These are phyloP conservation scores for Botrytis aclada DNA, from an alignment of 2,329 filamentous ascomycete genomes.

Conservation along the genomic window DNA sequence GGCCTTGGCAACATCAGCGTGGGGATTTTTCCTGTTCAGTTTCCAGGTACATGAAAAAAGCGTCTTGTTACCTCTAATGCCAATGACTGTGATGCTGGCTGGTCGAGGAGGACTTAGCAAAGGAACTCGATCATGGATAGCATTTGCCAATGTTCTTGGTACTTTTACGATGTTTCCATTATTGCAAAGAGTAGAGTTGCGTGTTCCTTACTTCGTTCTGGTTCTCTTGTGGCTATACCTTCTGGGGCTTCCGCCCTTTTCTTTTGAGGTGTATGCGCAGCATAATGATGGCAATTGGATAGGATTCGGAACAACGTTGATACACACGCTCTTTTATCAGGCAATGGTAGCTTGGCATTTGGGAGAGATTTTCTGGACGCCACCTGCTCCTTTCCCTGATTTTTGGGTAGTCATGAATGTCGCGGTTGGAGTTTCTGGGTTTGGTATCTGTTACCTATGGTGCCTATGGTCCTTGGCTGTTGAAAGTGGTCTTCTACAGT, in stretches of 20 bases:
- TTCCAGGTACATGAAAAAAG: conserved; percentile 99
- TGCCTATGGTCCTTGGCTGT: conserved; percentile 66
- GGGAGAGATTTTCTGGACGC: conserved; percentile 62
- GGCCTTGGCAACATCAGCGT: conserved; percentile 79
- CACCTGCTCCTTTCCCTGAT: conserved; percentile 79
- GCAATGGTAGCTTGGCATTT: conserved; percentile 81
- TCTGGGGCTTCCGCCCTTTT: conserved; percentile 78
- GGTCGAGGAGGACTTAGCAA: conserved; percentile 74
- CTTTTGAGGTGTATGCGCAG: conserved; percentile 64
- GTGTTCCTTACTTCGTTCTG: conserved; percentile 80
- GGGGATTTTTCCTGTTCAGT: conserved; percentile 97
- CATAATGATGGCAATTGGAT: conserved; percentile 46
- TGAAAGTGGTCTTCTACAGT: conserved; percentile 47
- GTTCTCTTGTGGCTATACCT: conserved; percentile 89
- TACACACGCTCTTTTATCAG: conserved; percentile 75
- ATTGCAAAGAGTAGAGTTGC: conserved; percentile 77
- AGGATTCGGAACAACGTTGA: conserved; percentile 57
- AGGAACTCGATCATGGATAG: conserved; percentile 81
- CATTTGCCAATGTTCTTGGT: conserved; percentile 89
- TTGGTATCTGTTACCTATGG: conserved; percentile 87
- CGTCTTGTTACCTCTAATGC: conserved; percentile 84
- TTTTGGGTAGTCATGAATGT: conserved; percentile 93
- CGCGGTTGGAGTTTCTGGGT: conserved; percentile 78
- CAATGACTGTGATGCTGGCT: conserved; percentile 85
- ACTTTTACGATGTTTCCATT: conserved; percentile 94